These are phyloP conservation scores for Ensete glaucum DNA, from an alignment of 176 grass and related monocot genomes.

Conservation along the genomic window DNA sequence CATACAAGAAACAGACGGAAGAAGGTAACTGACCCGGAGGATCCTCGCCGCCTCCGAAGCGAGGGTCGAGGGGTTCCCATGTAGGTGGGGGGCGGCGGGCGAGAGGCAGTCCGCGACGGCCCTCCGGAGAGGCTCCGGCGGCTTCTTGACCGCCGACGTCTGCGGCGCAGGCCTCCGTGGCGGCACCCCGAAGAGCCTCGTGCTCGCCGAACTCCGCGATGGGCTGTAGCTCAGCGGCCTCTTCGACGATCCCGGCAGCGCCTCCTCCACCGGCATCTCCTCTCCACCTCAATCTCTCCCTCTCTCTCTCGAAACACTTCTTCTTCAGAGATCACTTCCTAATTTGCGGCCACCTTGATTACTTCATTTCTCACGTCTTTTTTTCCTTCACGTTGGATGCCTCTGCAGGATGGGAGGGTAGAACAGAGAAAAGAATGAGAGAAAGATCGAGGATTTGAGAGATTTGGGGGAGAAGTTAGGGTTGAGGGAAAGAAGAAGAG, in stretches of 20 bases:
- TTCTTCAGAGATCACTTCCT: background rate
- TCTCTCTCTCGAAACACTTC: conserved; percentile 8
- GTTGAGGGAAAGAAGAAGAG: conserved; percentile 12
- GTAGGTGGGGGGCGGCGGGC: conserved; percentile 52
- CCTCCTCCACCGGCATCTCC: conserved; percentile 47
- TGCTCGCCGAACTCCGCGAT: conserved; percentile 24
- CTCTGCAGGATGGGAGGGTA: background rate
- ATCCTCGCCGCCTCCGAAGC: conserved; percentile 63
- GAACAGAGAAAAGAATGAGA: background rate
- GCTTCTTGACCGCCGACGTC: conserved; percentile 44
- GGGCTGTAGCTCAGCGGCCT: conserved; percentile 33
- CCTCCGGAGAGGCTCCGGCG: conserved; percentile 72
- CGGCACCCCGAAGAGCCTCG: conserved; percentile 37
- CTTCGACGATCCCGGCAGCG: conserved; percentile 32
- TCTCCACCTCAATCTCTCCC: background rate
- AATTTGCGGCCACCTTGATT: background rate
- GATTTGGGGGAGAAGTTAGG: conserved; percentile 18
- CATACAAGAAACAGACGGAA: background rate
- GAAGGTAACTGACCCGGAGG: conserved; percentile 48
- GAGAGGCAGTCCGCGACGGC: conserved; percentile 96
- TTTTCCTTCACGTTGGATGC: conserved; percentile 5
- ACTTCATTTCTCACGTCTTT: background rate
- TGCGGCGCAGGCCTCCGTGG: conserved; percentile 19
- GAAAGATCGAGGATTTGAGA: conserved; percentile 6
- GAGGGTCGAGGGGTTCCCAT: conserved; percentile 47